phyloP scores from a whole-genome alignment of 1,139 yeast species.

The Chernovozyma aurita region DNA sequence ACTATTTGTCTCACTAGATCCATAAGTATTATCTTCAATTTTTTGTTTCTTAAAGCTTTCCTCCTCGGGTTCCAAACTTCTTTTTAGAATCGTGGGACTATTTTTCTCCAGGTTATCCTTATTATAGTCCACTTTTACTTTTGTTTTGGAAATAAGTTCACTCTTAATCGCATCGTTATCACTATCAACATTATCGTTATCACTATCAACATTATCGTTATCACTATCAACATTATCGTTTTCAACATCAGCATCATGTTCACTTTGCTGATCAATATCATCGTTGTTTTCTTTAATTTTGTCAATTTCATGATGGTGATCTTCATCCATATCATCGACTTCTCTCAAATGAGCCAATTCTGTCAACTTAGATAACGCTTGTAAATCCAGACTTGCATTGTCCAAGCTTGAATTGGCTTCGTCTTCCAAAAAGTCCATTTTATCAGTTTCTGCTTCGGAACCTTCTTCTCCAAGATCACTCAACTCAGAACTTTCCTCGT shows the following conservation, averaged over 20 bases:
- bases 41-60: conserved; percentile 2
- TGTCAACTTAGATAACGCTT: conserved; percentile 36
- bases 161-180: not conserved
- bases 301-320: conserved; percentile 4
- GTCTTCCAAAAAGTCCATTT: conserved; percentile 54
- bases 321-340: conserved; percentile 27
- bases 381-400: conserved; percentile 29
- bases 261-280: conserved; percentile 16
- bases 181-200: conserved; percentile 1
- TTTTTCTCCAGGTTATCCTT: not conserved
- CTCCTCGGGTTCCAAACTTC: not conserved
- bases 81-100: not conserved
- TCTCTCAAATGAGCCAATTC: conserved; percentile 40
- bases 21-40: conserved; percentile 4
- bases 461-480: conserved; percentile 62
- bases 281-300: conserved; percentile 13
- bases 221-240: conserved; percentile 1
- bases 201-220: conserved; percentile 1
- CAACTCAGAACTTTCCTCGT: conserved; percentile 42
- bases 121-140: not conserved
- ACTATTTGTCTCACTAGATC: too few species aligned
- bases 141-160: not conserved
- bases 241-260: conserved; percentile 2
- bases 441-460: conserved; percentile 79
- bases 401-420: conserved; percentile 18